Base-by-base conservation (phyloP, 2,329 filamentous ascomycete genomes). In the Cryphonectria japonica region DNA sequence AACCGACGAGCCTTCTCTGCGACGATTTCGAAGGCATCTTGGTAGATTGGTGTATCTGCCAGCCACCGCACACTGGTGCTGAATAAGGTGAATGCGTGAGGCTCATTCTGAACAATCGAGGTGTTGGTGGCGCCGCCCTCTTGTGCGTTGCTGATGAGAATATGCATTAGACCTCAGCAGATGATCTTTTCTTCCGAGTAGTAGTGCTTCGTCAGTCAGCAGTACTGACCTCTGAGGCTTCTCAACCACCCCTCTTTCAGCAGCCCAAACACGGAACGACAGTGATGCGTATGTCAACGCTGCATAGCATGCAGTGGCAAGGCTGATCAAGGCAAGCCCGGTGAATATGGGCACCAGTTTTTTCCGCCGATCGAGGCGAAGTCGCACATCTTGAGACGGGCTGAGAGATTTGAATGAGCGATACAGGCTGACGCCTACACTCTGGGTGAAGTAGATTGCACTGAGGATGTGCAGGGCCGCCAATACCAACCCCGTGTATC, bases 1-100 rank as follows among this genome's bases (percentile, higher is more conserved):
- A 89, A 86, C 22, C 87, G 84, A 65, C 86, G 84, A 3, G 85
- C 82, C 66, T 84, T 86, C 75, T 86, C 85, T 8, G 86, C 82
- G 5, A 89, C 80, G 34, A 89, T 86, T 72, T 87, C 84, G 70
- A 88, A 82, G 14, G 85, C 83, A 76, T 89, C 86, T 11, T 78
- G 78, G 73, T 86, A 83, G 32, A 89, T 76, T 34, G 87, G 82
- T 2, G 84, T 84, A 50, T 89, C 85, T 62, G 80, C 83, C 71
- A 88, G 76, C 88, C 88, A 90, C 37, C 83, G 82, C 14, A 82
- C 82, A 61, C 87, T 75, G 62, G 85, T 77, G 71, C 82, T 39
- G 19, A 68, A 39, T 1, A 69, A 76, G 16, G 75, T 68, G 22
- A 64, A 69, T 34, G 22, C 32, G 29, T 34, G 67, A 54, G 57